Conservation (phyloP, 768 basidiomycete genomes). For the Leccinum broughii region DNA sequence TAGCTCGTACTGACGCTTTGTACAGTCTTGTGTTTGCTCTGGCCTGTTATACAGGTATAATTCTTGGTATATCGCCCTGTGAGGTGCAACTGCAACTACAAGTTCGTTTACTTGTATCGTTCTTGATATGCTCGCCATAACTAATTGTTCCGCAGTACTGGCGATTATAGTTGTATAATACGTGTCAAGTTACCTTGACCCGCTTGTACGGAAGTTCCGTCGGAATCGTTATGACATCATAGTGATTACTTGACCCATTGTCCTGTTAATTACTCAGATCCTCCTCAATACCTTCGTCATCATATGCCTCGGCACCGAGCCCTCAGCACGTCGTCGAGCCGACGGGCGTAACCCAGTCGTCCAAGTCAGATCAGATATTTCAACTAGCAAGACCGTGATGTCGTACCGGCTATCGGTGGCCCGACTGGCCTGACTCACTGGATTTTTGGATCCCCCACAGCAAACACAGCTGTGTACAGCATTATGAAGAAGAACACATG, state of each 20-base stretch:
- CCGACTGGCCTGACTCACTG: slow-evolving; percentile 11
- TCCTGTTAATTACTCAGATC: background rate
- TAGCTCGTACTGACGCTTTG: background rate
- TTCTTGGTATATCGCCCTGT: slow-evolving; percentile 2
- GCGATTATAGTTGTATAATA: slow-evolving; percentile 1
- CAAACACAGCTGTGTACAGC: slow-evolving; percentile 25
- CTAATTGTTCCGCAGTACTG: slow-evolving; percentile 1
- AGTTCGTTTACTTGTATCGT: background rate
- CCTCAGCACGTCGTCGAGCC: background rate
- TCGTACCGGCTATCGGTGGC: background rate
- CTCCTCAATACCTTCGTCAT: background rate
- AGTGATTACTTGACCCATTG: background rate
- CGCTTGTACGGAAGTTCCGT: background rate
- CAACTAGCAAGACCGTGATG: background rate
- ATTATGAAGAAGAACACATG: background rate
- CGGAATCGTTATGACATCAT: background rate
- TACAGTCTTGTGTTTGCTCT: slow-evolving; percentile 8
- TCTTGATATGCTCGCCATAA: background rate
- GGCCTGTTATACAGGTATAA: background rate
- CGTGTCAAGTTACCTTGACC: background rate
- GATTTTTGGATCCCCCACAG: slow-evolving; percentile 9
- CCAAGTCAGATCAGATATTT: background rate
- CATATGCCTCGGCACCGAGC: background rate
- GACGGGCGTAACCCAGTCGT: background rate
- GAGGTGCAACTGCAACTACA: background rate